phyloP scores from a whole-genome alignment of 148 eudicot genomes.

The Vaccinium darrowii region DNA sequence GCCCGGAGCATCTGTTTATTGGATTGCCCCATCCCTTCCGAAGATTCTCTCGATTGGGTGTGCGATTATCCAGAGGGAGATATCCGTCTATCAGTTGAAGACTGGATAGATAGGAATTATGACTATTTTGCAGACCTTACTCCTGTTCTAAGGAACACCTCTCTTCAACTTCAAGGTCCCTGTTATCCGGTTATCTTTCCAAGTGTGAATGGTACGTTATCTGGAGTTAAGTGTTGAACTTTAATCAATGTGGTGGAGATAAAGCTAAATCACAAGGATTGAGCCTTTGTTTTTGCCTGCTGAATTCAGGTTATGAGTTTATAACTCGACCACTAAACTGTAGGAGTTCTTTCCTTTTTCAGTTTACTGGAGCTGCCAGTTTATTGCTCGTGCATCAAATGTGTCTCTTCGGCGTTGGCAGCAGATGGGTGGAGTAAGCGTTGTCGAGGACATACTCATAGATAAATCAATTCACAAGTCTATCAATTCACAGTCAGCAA shows the following conservation, averaged over 20 bases:
- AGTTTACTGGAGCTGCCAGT: constrained; percentile 97
- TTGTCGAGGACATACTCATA: constrained; percentile 65
- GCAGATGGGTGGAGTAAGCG: constrained; percentile 80
- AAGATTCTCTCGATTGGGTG: constrained; percentile 86
- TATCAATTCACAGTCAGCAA: constrained; percentile 77
- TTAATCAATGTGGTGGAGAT: not conserved
- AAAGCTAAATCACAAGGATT: not conserved
- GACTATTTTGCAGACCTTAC: constrained; percentile 90
- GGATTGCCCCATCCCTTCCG: constrained; percentile 95
- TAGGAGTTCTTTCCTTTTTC: constrained; percentile 17
- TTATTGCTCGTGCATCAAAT: constrained; percentile 85
- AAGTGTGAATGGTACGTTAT: constrained; percentile 75
- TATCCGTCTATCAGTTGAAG: constrained; percentile 57
- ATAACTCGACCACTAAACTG: not conserved
- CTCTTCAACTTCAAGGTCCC: constrained; percentile 97
- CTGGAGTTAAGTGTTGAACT: not conserved
- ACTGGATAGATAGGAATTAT: constrained; percentile 89
- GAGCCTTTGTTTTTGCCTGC: not conserved
- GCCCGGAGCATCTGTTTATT: constrained; percentile 87
- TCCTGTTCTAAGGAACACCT: constrained; percentile 83
- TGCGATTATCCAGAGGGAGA: constrained; percentile 99
- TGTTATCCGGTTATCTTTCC: constrained; percentile 97
- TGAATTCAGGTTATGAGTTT: not conserved
- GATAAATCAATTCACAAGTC: constrained; percentile 79
- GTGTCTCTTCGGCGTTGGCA: constrained; percentile 81